These are phyloP conservation scores for Keithomyces neogunnii DNA, from an alignment of 2,329 filamentous ascomycete genomes.

Conservation along the genomic window DNA sequence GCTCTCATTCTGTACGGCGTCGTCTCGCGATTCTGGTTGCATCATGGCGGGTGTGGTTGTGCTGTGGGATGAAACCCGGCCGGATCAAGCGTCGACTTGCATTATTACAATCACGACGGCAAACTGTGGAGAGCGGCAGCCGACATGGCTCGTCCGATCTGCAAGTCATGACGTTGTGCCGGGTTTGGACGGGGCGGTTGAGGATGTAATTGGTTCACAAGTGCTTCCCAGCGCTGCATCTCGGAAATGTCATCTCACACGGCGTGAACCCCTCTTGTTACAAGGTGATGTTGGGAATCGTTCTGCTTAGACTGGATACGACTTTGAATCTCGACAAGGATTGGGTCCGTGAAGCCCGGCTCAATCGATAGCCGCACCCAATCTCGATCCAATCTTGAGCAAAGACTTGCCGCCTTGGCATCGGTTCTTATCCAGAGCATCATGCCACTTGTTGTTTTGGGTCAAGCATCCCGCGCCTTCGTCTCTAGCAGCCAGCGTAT, in stretches of 20 bases:
- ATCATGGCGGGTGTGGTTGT: not conserved
- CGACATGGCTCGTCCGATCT: not conserved
- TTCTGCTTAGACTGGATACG: no score
- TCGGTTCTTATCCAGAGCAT: not conserved
- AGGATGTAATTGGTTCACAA: no score
- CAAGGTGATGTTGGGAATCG: no score
- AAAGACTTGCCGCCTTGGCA: not conserved
- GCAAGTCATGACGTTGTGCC: not conserved
- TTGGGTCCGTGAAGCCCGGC: no score
- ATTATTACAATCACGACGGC: not conserved
- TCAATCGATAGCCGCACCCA: no score
- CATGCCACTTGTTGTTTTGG: not conserved
- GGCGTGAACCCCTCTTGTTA: no score
- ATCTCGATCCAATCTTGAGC: not conserved
- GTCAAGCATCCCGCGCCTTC: not conserved
- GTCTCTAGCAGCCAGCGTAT: not conserved
- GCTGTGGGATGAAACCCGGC: not conserved
- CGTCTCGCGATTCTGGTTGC: not conserved
- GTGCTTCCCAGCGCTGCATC: no score
- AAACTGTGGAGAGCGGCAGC: not conserved
- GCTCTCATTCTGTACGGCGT: not conserved
- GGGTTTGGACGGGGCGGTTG: no score
- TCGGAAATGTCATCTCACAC: no score
- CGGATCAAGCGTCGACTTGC: not conserved
- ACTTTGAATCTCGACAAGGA: no score